These are phyloP conservation scores for Didymellaceae sp. DNA, from an alignment of 2,329 filamentous ascomycete species.

Conservation along the genomic window DNA sequence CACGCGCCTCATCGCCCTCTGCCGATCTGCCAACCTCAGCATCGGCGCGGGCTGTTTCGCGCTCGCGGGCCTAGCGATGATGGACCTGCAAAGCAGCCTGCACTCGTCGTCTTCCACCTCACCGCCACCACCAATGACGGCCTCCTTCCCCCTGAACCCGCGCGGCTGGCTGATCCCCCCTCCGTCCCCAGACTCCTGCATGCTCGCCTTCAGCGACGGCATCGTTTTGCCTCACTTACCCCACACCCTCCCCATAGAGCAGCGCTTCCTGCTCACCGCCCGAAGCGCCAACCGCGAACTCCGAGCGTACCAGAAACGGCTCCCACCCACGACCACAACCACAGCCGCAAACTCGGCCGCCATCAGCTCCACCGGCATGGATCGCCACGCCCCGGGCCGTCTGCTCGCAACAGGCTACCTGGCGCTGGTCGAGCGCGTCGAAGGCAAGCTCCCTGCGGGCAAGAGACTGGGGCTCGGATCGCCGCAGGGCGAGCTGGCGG, in stretches of 20 bases:
- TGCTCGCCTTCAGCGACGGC: conserved; percentile 57
- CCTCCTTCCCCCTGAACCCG: conserved; percentile 56
- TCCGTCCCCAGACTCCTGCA: conserved; percentile 52
- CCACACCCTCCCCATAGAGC: conserved; percentile 42
- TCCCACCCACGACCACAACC: conserved; percentile 21
- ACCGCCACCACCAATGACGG: conserved; percentile 48
- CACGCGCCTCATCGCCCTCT: conserved; percentile 47
- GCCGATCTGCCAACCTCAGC: conserved; percentile 47
- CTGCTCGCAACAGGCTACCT: conserved; percentile 55
- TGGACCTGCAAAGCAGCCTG: conserved; percentile 50
- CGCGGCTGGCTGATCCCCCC: conserved; percentile 51
- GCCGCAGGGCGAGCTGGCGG: conserved; percentile 49
- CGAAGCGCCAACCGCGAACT: conserved; percentile 53
- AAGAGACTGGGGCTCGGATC: conserved; percentile 30
- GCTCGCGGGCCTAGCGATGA: conserved; percentile 55
- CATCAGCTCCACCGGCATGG: conserved; percentile 42
- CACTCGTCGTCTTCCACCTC: conserved; percentile 35
- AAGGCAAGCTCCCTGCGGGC: conserved; percentile 43
- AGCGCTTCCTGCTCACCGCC: conserved; percentile 49
- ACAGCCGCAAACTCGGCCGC: too few species aligned
- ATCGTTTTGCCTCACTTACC: conserved; percentile 54
- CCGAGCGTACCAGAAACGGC: conserved; percentile 53
- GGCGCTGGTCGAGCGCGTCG: conserved; percentile 47
- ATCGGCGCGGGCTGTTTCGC: conserved; percentile 56
- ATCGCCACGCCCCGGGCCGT: conserved; percentile 47